Base-by-base conservation (phyloP, 345 rosid genomes). In the Kernera saxatilis region DNA sequence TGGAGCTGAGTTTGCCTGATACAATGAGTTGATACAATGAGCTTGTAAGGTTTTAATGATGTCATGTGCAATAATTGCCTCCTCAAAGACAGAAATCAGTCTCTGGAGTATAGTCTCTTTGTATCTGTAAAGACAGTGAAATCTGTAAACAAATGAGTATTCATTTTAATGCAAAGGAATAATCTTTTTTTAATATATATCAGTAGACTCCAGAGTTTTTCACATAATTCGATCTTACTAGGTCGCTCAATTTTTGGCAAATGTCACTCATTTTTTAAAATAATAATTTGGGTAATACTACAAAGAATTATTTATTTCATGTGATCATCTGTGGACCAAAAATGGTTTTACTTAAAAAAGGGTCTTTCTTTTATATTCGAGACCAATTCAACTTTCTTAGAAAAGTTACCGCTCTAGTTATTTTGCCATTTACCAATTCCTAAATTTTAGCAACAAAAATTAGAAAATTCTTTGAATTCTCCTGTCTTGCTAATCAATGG, bases 1-100 rank as follows among this genome's bases (percentile, higher is more conserved):
- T 92, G 26, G 91, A 92, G 77, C 76, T 88, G 74, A 90, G 93
- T 82, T 81, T 92, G 60, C 98, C 95, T 0, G 75, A 77, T 61
- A 87, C 89, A 53, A 82, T 92, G 70, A 87, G 87, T n/a, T 0
- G 75, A 77, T 61, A 87, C 89, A 53, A 82, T 92, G 70, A 87
- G 87, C 83, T 79, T 75, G 82, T 90, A 30, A 76, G 71, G n/a
- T n/a, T 43, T 62, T 25, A 33, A 19, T 33, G 7, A 43, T 75
- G 64, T 60, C 56, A 40, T 30, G 15, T 59, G 69, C 32, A 74
- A 68, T 74, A 74, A 74, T 49, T 39, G 27, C 68, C 63, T 48
- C 68, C 76, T 43, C 29, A 51, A 49, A 67, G 57, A 74, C 40
- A 59, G 39, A 45, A 58, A 51, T 2, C 25, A 41, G 51, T 56